Conservation (phyloP, 225 moss, liverwort and hornwort genomes). For the Rhytidiadelphus loreus region DNA sequence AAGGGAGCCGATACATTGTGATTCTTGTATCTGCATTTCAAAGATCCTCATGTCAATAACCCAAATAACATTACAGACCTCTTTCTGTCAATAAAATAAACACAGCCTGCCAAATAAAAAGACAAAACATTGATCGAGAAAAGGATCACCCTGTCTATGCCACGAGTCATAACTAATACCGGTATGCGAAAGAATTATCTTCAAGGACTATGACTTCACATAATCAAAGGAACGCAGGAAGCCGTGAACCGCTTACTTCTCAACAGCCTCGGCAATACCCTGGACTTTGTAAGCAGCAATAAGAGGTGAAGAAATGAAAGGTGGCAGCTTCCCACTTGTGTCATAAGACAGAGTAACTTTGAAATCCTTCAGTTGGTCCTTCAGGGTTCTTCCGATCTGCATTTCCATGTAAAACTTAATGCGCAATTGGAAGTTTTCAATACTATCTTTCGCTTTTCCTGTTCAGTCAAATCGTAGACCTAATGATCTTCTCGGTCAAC, state of each 20-base stretch:
- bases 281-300: conserved; percentile 59
- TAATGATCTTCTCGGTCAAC: background rate
- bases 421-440: background rate
- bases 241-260: conserved; percentile 43
- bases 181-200: background rate
- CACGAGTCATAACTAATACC: background rate
- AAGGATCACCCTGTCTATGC: background rate
- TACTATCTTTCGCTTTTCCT: background rate
- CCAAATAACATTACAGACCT: background rate
- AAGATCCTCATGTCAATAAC: background rate
- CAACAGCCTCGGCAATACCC: conserved; percentile 71
- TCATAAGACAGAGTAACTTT: conserved; percentile 67
- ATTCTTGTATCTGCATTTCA: conserved; percentile 60
- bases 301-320: conserved; percentile 49
- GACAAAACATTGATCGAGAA: background rate
- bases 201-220: background rate
- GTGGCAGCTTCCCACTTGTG: conserved; percentile 54
- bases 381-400: conserved; percentile 72
- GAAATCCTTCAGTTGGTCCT: conserved; percentile 70
- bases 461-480: background rate
- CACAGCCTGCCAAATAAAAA: background rate
- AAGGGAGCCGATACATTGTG: conserved; percentile 88
- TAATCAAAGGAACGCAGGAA: background rate
- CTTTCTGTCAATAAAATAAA: background rate
- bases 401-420: background rate